Base-by-base conservation (phyloP, 1,139 yeast genomes). In the Saccharomyces hybrid region DNA sequence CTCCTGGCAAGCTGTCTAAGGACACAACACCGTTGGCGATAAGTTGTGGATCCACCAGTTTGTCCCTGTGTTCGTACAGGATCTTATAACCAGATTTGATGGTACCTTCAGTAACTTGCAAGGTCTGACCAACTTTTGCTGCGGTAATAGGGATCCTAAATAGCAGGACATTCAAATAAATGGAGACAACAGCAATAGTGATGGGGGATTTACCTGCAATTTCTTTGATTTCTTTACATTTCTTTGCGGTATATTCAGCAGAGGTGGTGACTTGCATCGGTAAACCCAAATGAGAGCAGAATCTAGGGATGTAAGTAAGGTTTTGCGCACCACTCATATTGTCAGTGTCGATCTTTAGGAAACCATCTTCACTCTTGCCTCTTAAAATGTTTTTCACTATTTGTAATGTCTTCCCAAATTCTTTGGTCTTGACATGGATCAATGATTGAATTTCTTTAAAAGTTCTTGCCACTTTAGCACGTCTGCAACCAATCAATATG, bases 81-180 rank as follows among this genome's bases (percentile, higher is more conserved):
- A 85, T 84, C 71, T 88, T 88, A 70, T 89, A 93, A 50, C 95
- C 85, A 2, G 97, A 89, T 71, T 93, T 89, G 64, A 93, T 93
- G 0, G 99, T 93, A 61, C 98, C 98, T 68, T 93, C 99, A 66
- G 96, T 88, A 23, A 93, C 99, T 60, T 97, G 99, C n/a, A 97
- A 83, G 64, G 88, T 88, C 62, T 90, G 96, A 7, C 96, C 88
- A 56, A 93, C 91, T 66, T 83, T 86, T 2, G 87, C 75, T 1
- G 96, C 95, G 7, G 88, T 52, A 59, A 71, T 70, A 56, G 83
- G 85, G 4, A 79, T 84, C 41, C 88, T 88, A 71, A 91, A 91
- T 25, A 93, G 75, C 14, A 88, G 75, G 5, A 95, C 87, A 3
- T 97, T 90, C 88, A 93, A 85, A 72, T 91, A 93, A 52, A 93